A percentile compares a stretch with the other conserved stretches of the same genome.
phyloP scores from a whole-genome alignment of 768 basidiomycete genomes.

The Termitomyces bulborhizus region DNA sequence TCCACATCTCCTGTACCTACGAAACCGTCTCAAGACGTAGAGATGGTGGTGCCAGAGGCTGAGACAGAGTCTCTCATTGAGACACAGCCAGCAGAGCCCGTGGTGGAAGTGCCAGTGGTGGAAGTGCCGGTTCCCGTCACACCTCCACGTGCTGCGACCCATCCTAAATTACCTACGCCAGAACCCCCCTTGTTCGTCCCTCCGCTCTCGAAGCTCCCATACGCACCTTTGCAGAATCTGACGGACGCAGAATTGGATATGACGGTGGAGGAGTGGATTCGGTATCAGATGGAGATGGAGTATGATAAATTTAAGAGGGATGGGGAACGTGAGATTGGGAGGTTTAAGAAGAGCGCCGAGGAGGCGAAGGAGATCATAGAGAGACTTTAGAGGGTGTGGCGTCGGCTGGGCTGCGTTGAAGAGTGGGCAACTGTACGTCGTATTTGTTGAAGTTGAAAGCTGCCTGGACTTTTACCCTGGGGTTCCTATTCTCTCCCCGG shows the following conservation, averaged over 20 bases:
- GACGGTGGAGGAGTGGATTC: slow-evolving; percentile 83
- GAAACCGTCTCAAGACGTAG: slow-evolving; percentile 18
- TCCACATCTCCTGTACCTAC: background rate
- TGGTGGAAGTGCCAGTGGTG: background rate
- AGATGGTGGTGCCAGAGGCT: slow-evolving; percentile 20
- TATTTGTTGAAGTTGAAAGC: background rate
- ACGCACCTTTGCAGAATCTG: slow-evolving; percentile 36
- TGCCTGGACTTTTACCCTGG: background rate
- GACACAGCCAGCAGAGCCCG: background rate
- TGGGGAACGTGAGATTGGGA: slow-evolving; percentile 35
- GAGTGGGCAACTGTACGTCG: background rate
- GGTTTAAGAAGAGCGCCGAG: slow-evolving; percentile 35
- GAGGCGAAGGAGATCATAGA: slow-evolving; percentile 34
- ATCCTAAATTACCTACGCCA: slow-evolving; percentile 2
- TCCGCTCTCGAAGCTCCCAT: slow-evolving; percentile 39
- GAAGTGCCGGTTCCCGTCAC: background rate
- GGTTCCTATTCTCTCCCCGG: background rate
- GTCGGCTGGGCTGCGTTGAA: background rate
- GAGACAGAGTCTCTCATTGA: background rate
- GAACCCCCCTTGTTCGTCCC: slow-evolving; percentile 21
- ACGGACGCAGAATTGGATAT: slow-evolving; percentile 66
- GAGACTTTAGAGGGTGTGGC: slow-evolving; percentile 19
- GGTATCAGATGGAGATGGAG: slow-evolving; percentile 66
- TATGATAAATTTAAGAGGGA: slow-evolving; percentile 48
- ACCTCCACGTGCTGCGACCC: slow-evolving; percentile 10